A percentile compares a stretch with the other conserved stretches of the same genome.
These are phyloP conservation scores for Dalbergia oliveri DNA, from an alignment of 306 rosid genomes.

Conservation along the genomic window DNA sequence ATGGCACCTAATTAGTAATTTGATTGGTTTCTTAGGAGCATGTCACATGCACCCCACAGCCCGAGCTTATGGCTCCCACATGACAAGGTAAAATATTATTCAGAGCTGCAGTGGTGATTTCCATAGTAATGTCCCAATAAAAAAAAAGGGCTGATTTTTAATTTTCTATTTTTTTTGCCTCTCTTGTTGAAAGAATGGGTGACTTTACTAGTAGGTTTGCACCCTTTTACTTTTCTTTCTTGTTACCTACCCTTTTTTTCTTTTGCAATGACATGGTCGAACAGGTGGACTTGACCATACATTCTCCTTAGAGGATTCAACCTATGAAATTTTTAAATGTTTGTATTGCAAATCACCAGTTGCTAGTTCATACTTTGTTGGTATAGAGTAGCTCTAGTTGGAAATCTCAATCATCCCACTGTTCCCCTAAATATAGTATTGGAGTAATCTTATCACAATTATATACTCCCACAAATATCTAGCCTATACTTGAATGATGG, in stretches of 20 bases:
- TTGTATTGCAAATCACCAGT: background rate
- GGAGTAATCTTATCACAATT: background rate
- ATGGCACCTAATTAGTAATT: background rate
- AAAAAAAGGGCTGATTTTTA: background rate
- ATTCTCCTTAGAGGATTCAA: background rate
- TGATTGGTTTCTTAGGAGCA: background rate
- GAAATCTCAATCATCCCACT: background rate
- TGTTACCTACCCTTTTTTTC: background rate
- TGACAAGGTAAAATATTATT: background rate
- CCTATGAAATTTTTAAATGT: background rate
- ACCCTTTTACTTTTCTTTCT: background rate
- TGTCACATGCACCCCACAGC: constrained; percentile 33
- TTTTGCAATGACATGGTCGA: background rate
- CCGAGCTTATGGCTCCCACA: constrained; percentile 13
- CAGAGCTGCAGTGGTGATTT: constrained; percentile 1
- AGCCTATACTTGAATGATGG: background rate
- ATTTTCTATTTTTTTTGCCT: background rate
- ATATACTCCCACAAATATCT: background rate
- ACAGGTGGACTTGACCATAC: background rate
- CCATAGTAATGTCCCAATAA: background rate
- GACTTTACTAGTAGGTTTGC: background rate
- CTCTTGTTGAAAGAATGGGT: background rate
- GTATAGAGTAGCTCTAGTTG: background rate
- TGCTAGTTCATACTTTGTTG: background rate
- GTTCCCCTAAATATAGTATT: background rate